Base-by-base conservation (phyloP, 176 grass and related monocot genomes). In the Aegilops bicornis region DNA sequence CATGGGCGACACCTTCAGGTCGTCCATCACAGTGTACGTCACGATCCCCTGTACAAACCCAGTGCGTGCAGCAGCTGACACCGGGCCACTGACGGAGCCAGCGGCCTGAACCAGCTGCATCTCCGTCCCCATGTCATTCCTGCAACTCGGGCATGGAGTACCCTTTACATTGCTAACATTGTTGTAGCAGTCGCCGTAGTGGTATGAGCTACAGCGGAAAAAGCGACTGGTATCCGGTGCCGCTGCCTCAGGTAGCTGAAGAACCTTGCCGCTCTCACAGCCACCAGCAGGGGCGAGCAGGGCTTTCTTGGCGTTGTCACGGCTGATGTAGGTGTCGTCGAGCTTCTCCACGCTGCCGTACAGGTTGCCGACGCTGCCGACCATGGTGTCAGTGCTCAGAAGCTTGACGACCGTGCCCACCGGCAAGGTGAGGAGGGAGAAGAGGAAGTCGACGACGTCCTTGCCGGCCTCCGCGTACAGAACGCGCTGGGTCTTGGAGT, bases 11-110 rank as follows among this genome's bases (percentile, higher is more conserved):
- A 95, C 81, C 5, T 12, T 69, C 0, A 95, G 89, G 36, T 91
- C 81, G 22, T 93, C 94, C 89, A 87, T 93, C 0, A 93, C 33
- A 0, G 58, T 83, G 72, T 90, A 95, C 0, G 79, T 86, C 52
- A 80, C 12, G 25, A 82, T 12, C 0, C 63, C 35, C 24, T 76
- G 73, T 6, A 76, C 73, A 6, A 30, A 50, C 20, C 69, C 40
- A 43, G 40, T 0, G 0, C 40, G 0, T 0, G 40, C 40, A 43
- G 9, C 40, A n/a, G n/a, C n/a, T n/a, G n/a, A n/a, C n/a, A n/a
- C n/a, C n/a, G n/a, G n/a, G n/a, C n/a, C n/a, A n/a, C n/a, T n/a
- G n/a, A n/a, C n/a, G n/a, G n/a, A n/a, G n/a, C n/a, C n/a, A n/a
- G n/a, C n/a, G n/a, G n/a, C n/a, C n/a, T n/a, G n/a, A 0, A 36